phyloP scores from a whole-genome alignment of 2,329 filamentous ascomycete genomes.

The Hymenoscyphus fructigenus region DNA sequence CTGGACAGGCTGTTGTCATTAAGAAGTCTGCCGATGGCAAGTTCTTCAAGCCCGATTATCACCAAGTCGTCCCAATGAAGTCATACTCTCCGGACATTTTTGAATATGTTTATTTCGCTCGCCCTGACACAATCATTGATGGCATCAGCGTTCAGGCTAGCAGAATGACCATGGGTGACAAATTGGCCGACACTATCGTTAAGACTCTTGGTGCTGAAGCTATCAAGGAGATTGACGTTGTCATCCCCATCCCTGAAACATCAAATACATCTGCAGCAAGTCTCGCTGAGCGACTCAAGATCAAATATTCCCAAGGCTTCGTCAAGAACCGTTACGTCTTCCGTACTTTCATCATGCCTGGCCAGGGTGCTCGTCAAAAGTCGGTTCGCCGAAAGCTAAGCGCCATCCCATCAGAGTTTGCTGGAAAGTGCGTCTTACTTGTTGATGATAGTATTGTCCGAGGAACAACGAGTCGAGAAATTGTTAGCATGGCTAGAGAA shows the following conservation, averaged over 20 bases:
- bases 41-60: slow-evolving; percentile 60
- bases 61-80: slow-evolving; percentile 67
- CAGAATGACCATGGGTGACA: slow-evolving; percentile 82
- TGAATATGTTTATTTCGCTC: slow-evolving; percentile 84
- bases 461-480: slow-evolving; percentile 78
- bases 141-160: slow-evolving; percentile 84
- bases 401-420: slow-evolving; percentile 82
- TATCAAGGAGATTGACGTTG: slow-evolving; percentile 75
- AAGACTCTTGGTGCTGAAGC: slow-evolving; percentile 65
- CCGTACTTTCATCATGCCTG: slow-evolving; percentile 84
- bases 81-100: slow-evolving; percentile 84
- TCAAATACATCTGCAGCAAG: slow-evolving; percentile 77
- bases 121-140: slow-evolving; percentile 80
- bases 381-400: slow-evolving; percentile 88
- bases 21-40: slow-evolving; percentile 61
- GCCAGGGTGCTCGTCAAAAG: slow-evolving; percentile 77
- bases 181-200: slow-evolving; percentile 72
- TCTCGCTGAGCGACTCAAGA: slow-evolving; percentile 72
- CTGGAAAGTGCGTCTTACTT: slow-evolving; percentile 74
- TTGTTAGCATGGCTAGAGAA: slow-evolving; percentile 81
- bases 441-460: slow-evolving; percentile 91
- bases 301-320: slow-evolving; percentile 78
- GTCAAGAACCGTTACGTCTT: slow-evolving; percentile 90
- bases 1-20: slow-evolving; percentile 83
- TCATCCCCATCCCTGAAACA: slow-evolving; percentile 83